Evolutionary conservation across 495 filamentous ascomycete species (phyloP).

Genomic region (Elasticomyces elasticus): DNA sequence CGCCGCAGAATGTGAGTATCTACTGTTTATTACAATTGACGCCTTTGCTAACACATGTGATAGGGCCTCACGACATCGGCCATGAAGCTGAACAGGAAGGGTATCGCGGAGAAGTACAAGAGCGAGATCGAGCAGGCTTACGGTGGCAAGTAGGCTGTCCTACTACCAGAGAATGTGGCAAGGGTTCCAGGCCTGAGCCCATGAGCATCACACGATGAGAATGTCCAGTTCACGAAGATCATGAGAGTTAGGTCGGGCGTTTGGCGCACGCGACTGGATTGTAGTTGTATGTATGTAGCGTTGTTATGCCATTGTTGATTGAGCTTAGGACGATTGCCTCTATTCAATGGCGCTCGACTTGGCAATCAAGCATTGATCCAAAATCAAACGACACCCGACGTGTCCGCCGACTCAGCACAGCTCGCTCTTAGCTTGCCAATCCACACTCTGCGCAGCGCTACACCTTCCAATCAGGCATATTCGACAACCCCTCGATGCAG

Average conservation of each 20-base stretch:
- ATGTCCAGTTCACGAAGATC: neutral
- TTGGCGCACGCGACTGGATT: neutral
- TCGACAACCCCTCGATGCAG: too few species aligned
- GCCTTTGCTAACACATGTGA: conserved; percentile 2
- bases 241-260: neutral
- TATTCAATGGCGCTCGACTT: too few species aligned
- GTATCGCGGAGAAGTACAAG: conserved; percentile 55
- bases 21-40: neutral
- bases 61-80: conserved; percentile 60
- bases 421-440: too few species aligned
- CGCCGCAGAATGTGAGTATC: conserved; percentile 77
- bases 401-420: too few species aligned
- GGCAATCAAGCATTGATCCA: too few species aligned
- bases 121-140: conserved; percentile 55
- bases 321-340: too few species aligned
- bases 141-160: conserved; percentile 4
- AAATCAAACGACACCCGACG: too few species aligned
- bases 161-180: neutral
- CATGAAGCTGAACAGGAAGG: conserved; percentile 67
- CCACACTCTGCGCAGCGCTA: too few species aligned
- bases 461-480: too few species aligned
- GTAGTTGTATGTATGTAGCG: neutral
- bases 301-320: too few species aligned
- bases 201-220: neutral
- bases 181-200: neutral